Evolutionary conservation across 2,329 filamentous ascomycete genomes (phyloP).

Genomic region (Fusarium luffae): DNA sequence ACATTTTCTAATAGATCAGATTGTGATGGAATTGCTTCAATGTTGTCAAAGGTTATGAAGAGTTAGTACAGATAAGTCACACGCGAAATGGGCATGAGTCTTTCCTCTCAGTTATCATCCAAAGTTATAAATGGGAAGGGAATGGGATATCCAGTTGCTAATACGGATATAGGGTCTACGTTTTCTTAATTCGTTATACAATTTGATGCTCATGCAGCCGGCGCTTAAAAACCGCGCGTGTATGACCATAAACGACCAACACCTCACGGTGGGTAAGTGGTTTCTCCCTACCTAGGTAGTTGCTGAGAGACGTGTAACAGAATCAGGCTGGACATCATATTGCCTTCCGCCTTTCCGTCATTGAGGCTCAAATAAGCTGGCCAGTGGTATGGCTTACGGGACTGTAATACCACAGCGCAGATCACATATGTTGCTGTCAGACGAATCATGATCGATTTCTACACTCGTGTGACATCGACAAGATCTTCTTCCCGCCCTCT

Average conservation of each 20-base stretch:
- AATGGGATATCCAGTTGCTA: background rate
- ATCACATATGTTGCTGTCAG: background rate
- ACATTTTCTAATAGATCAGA: background rate
- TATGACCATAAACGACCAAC: slow-evolving; percentile 5
- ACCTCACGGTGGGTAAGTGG: background rate
- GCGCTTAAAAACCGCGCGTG: slow-evolving; percentile 14
- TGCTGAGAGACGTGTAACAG: background rate
- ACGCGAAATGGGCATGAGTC: background rate
- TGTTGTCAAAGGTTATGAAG: background rate
- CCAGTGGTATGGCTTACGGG: background rate
- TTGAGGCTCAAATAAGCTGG: slow-evolving; percentile 3
- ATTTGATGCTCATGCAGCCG: background rate
- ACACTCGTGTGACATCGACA: slow-evolving; percentile 4
- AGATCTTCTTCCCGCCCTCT: background rate
- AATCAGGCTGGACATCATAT: background rate
- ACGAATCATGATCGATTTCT: slow-evolving; percentile 9
- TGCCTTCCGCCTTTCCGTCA: background rate
- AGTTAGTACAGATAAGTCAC: background rate
- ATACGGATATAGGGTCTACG: background rate
- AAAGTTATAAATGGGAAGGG: too few relatives aligned
- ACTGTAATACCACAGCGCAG: slow-evolving; percentile 3
- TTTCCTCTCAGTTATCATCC: background rate
- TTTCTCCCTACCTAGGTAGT: background rate
- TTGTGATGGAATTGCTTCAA: background rate
- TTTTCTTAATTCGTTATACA: background rate